Evolutionary conservation across 805 yeast species (phyloP).

Genomic region (Barnettozyma siamensis): DNA sequence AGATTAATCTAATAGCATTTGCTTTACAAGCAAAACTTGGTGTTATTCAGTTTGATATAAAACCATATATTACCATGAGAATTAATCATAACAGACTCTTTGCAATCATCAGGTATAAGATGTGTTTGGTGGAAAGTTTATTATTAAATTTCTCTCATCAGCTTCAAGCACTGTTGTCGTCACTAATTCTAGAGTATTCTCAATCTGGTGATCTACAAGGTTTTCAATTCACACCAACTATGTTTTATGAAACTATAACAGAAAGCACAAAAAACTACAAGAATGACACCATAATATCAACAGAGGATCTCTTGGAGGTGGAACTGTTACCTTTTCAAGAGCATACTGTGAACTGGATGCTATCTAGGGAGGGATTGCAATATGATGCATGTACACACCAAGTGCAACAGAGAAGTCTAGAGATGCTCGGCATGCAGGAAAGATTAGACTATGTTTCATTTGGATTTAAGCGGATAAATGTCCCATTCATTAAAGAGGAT

Average conservation of each 20-base stretch:
- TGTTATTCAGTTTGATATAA: background rate
- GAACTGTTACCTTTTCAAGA: conserved; percentile 45
- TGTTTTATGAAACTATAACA: conserved; percentile 47
- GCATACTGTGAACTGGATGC: conserved; percentile 51
- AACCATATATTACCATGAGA: background rate
- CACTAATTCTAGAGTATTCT: background rate
- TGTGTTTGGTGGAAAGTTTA: background rate
- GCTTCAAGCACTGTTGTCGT: background rate
- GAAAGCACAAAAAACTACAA: conserved; percentile 33
- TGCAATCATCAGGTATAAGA: background rate
- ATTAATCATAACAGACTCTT: background rate
- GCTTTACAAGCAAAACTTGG: background rate
- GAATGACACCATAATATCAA: conserved; percentile 8
- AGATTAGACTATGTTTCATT: conserved; percentile 36
- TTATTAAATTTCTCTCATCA: background rate
- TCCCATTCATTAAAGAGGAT: background rate
- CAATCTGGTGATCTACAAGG: background rate
- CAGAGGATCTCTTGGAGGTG: conserved; percentile 39
- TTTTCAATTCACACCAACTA: conserved; percentile 23
- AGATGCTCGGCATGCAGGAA: background rate
- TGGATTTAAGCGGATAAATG: conserved; percentile 43
- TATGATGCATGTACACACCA: conserved; percentile 27
- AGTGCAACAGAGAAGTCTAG: conserved; percentile 15
- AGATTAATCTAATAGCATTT: too few species aligned
- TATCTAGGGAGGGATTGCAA: conserved; percentile 41